Conservation (phyloP, 139 green algal species). For the Auxenochlorella pyrenoidosa region DNA sequence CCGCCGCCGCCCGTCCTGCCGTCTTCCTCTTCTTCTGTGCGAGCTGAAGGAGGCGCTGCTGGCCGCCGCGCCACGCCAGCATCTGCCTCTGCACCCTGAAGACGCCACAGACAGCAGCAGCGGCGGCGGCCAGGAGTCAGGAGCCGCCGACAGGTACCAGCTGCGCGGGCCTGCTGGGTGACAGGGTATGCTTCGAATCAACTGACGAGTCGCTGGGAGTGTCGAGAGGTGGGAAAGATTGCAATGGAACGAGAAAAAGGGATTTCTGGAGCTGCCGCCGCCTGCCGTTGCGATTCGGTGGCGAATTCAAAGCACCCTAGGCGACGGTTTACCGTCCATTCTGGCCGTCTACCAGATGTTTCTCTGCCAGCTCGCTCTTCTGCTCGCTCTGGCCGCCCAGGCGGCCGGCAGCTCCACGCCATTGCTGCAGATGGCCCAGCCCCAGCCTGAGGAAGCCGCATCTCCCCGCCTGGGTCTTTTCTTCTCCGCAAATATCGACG, state of each 20-base stretch:
- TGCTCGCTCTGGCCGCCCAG: neutral
- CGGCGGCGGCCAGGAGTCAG: neutral
- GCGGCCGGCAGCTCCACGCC: neutral
- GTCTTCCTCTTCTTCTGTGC: neutral
- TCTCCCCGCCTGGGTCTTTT: neutral
- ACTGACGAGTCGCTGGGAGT: neutral
- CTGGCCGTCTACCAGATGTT: neutral
- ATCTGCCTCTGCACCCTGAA: neutral
- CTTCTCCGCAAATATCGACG: constrained; percentile 1
- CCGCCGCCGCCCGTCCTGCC: neutral
- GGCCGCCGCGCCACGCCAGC: constrained; percentile 5
- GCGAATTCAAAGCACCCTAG: neutral
- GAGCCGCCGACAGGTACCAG: no score
- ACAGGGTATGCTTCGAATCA: neutral
- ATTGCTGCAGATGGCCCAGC: neutral
- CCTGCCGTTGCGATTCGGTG: neutral
- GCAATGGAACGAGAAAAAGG: neutral
- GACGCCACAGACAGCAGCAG: neutral
- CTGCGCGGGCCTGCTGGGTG: neutral
- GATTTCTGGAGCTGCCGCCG: neutral
- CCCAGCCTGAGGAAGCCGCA: neutral
- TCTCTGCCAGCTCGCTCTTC: neutral
- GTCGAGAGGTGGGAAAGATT: neutral
- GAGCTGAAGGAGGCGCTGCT: neutral
- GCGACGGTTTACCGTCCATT: neutral